Conservation (phyloP, 2,329 filamentous ascomycete species). For the Magnaporthiopsis incrustans region DNA sequence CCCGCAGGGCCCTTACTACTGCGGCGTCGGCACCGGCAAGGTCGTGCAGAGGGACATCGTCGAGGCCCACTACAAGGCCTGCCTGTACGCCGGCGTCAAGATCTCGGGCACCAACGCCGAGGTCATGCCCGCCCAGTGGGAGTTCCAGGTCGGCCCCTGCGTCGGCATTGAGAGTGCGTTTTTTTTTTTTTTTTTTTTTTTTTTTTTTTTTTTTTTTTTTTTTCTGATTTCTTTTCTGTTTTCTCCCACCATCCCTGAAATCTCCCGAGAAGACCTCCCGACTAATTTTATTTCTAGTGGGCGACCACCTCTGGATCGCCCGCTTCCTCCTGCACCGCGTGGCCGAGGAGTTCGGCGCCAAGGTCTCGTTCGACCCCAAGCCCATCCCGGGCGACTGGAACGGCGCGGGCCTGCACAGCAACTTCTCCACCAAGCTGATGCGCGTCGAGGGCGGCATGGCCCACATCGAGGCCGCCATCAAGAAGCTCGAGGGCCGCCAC, state of each 20-base stretch:
- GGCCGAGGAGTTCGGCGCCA: conserved; percentile 91
- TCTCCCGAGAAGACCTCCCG: conserved; percentile 26
- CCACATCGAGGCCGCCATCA: conserved; percentile 78
- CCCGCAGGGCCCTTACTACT: conserved; percentile 94
- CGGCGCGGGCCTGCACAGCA: conserved; percentile 65
- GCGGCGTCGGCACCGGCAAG: conserved; percentile 93
- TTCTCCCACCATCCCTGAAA: too few relatives aligned
- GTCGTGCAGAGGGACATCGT: conserved; percentile 98
- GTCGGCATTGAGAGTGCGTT: conserved; percentile 57
- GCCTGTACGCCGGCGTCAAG: conserved; percentile 78
- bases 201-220: too few relatives aligned
- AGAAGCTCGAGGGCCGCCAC: conserved; percentile 74
- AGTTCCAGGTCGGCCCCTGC: conserved; percentile 73
- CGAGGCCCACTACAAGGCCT: conserved; percentile 68
- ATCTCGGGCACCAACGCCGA: conserved; percentile 99
- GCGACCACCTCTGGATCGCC: conserved; percentile 93
- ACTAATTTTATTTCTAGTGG: conserved; percentile 42
- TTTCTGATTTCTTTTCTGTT: too few relatives aligned
- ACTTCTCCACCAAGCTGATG: conserved; percentile 88
- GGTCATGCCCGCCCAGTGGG: conserved; percentile 80
- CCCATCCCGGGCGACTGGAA: conserved; percentile 94
- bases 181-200: too few relatives aligned
- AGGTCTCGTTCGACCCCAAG: conserved; percentile 94
- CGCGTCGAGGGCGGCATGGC: conserved; percentile 91
- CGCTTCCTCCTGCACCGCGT: conserved; percentile 76